Conservation (phyloP, 148 eudicot species). For the Heliosperma pusillum region DNA sequence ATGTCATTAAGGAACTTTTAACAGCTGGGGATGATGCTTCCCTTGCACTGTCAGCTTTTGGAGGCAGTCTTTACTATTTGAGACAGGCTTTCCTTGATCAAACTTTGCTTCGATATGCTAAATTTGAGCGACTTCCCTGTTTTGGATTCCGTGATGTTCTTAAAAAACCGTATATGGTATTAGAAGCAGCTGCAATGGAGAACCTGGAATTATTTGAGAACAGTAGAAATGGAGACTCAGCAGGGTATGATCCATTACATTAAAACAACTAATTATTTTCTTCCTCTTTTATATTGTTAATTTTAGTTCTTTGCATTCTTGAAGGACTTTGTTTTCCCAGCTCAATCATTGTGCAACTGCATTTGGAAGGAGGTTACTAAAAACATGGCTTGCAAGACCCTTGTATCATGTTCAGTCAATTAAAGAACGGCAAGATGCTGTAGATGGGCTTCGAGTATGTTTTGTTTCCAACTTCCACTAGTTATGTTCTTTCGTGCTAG, state of each 20-base stretch:
- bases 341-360: conserved; percentile 87
- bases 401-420: conserved; percentile 58
- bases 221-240: conserved; percentile 65
- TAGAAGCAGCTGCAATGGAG: conserved; percentile 92
- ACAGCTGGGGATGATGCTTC: conserved; percentile 47
- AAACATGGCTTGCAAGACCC: conserved; percentile 95
- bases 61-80: conserved; percentile 82
- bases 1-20: conserved; percentile 49
- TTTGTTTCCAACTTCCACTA: neutral
- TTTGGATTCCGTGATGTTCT: conserved; percentile 50
- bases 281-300: neutral
- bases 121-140: conserved; percentile 80
- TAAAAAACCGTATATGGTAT: conserved; percentile 75
- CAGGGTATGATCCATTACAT: conserved; percentile 57
- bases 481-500: neutral
- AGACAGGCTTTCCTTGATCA: conserved; percentile 90
- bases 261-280: neutral
- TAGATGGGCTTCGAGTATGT: conserved; percentile 73
- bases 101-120: conserved; percentile 81
- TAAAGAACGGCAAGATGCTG: conserved; percentile 87
- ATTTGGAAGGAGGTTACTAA: conserved; percentile 90
- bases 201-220: conserved; percentile 95
- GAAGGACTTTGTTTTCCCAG: conserved; percentile 76
- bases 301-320: conserved; percentile 15
- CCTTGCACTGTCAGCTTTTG: conserved; percentile 90